These are phyloP conservation scores for Flaveria sonorensis DNA, from an alignment of 129 eudicot genomes.

Conservation along the genomic window DNA sequence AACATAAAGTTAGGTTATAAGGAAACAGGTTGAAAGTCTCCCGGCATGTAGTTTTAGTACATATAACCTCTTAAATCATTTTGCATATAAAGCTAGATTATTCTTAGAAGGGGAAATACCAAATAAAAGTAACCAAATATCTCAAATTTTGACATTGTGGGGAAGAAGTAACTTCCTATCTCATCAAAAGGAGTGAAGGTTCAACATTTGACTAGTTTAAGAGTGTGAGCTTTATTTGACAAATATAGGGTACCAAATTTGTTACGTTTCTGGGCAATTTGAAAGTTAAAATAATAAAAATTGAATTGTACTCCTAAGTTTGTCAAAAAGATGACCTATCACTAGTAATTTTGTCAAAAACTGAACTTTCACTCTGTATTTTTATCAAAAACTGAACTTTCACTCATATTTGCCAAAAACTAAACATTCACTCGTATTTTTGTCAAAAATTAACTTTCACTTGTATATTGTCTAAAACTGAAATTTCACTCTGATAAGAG, in stretches of 20 bases:
- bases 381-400: neutral
- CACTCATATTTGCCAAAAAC: neutral
- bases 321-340: neutral
- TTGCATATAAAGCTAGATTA: neutral
- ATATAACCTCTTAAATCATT: neutral
- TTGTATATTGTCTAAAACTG: no score
- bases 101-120: neutral
- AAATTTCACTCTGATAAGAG: no score
- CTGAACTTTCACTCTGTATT: neutral
- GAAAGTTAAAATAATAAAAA: neutral
- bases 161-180: neutral
- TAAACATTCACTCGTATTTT: neutral
- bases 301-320: neutral
- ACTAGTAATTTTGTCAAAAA: neutral
- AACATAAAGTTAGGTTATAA: no score
- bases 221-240: neutral
- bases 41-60: no score
- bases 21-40: no score
- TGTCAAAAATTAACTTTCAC: no score
- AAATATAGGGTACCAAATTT: neutral
- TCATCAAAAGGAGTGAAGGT: neutral
- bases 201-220: neutral
- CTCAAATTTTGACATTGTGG: neutral
- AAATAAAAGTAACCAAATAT: no score
- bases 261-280: neutral